phyloP scores from a whole-genome alignment of 2,329 filamentous ascomycete species.

The Colletotrichum caudatum region DNA sequence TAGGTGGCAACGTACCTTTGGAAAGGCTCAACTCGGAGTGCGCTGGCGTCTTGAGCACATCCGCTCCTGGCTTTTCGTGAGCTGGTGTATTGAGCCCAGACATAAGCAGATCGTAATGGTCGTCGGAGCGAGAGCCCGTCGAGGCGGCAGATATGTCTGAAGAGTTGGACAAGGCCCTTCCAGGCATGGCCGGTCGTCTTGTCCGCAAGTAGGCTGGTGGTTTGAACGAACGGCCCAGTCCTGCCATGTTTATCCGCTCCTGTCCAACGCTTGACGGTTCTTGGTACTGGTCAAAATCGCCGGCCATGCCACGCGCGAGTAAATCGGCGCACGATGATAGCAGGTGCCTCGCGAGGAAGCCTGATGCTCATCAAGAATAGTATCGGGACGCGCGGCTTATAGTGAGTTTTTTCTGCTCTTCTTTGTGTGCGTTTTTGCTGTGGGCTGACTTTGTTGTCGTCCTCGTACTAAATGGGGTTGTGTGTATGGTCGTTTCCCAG shows the following conservation, averaged over 20 bases:
- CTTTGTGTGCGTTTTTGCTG: not conserved
- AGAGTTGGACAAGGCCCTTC: slow-evolving; percentile 60
- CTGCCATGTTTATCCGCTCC: slow-evolving; percentile 56
- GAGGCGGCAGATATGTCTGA: slow-evolving; percentile 58
- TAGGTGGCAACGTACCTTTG: slow-evolving; percentile 23
- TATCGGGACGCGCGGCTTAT: not conserved
- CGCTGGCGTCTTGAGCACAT: slow-evolving; percentile 16
- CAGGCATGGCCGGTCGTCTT: slow-evolving; percentile 58
- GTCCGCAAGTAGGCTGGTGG: slow-evolving; percentile 58
- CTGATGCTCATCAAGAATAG: not conserved
- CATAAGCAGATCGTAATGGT: slow-evolving; percentile 51
- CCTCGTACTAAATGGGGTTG: not conserved
- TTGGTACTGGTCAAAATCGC: not conserved
- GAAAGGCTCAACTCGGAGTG: slow-evolving; percentile 17
- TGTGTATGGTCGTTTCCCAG: not conserved
- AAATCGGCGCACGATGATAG: not conserved
- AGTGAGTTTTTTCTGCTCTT: not conserved
- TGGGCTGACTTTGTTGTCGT: not conserved
- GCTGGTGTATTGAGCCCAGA: slow-evolving; percentile 48
- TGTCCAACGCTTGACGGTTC: slow-evolving; percentile 6
- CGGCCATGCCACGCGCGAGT: slow-evolving; percentile 11
- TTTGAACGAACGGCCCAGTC: slow-evolving; percentile 63
- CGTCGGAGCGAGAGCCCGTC: slow-evolving; percentile 47
- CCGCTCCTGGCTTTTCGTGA: slow-evolving; percentile 27
- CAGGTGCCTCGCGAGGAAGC: not conserved